Evolutionary conservation across 768 basidiomycete species (phyloP).

Genomic region (Boletus subcaerulescens): DNA sequence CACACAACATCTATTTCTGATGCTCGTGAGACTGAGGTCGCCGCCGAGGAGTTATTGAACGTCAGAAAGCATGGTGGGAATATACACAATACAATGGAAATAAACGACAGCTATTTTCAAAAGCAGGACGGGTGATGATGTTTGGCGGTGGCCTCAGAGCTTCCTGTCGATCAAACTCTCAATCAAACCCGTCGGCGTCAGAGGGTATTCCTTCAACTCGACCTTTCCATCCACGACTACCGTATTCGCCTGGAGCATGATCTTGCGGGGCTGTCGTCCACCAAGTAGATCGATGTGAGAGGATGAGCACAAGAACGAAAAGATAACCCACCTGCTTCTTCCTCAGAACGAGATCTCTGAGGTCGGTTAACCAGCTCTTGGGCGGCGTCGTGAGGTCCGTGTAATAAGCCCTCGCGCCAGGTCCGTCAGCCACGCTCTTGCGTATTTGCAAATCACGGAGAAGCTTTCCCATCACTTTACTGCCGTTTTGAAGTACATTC

Average conservation of each 20-base stretch:
- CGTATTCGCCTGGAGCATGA: constrained; percentile 84
- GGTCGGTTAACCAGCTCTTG: constrained; percentile 68
- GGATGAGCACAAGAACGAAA: not conserved
- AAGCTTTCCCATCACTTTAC: constrained; percentile 66
- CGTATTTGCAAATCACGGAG: constrained; percentile 79
- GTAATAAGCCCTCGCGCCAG: constrained; percentile 77
- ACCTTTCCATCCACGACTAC: constrained; percentile 65
- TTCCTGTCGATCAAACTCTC: constrained; percentile 78
- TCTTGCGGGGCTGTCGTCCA: constrained; percentile 64
- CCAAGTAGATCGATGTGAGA: not conserved
- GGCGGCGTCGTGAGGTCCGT: constrained; percentile 74
- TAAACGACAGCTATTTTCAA: no score
- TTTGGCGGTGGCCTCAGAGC: constrained; percentile 33
- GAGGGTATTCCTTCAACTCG: constrained; percentile 73
- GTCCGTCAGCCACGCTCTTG: constrained; percentile 81
- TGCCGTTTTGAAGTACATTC: constrained; percentile 62
- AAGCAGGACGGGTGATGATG: not conserved
- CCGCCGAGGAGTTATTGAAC: no score
- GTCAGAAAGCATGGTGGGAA: no score
- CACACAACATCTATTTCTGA: constrained; percentile 6
- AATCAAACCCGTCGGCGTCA: constrained; percentile 70
- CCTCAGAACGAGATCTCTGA: constrained; percentile 71
- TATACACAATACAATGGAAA: no score
- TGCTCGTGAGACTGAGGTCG: not conserved
- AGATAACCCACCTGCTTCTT: constrained; percentile 65